These are phyloP conservation scores for Hypoxylon sp. DNA, from an alignment of 2,329 filamentous ascomycete genomes.

Conservation along the genomic window DNA sequence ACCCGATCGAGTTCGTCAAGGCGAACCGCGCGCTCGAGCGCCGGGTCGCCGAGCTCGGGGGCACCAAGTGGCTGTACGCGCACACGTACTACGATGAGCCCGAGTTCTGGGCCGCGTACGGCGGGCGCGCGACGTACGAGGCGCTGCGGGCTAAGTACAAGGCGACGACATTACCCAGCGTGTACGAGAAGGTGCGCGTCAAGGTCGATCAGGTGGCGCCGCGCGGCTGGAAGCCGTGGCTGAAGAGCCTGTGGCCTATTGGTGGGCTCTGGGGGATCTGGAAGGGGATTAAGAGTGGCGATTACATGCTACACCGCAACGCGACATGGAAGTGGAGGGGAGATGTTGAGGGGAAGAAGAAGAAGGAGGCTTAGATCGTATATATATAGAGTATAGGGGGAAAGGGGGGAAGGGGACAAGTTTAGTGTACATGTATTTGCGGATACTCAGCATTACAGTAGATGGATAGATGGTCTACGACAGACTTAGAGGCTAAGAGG, in stretches of 20 bases:
- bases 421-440: not conserved
- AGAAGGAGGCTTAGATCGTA: conserved; percentile 40
- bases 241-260: conserved; percentile 65
- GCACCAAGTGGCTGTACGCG: conserved; percentile 89
- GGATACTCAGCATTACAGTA: not conserved
- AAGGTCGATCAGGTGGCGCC: conserved; percentile 59
- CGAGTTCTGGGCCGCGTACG: conserved; percentile 76
- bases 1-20: conserved; percentile 69
- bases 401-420: not conserved
- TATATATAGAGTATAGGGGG: not conserved
- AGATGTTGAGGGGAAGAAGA: conserved; percentile 40
- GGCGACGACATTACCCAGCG: conserved; percentile 72
- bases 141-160: conserved; percentile 70
- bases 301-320: conserved; percentile 65
- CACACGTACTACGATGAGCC: conserved; percentile 83
- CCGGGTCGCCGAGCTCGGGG: conserved; percentile 75
- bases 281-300: conserved; percentile 68
- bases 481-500: not conserved
- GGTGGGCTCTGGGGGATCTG: conserved; percentile 70
- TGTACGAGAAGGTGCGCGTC: conserved; percentile 78
- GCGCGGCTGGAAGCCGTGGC: conserved; percentile 56
- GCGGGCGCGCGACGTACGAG: conserved; percentile 69
- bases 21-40: conserved; percentile 79
- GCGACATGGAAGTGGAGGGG: conserved; percentile 66
- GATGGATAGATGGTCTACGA: not conserved